Evolutionary conservation across 805 yeast species (phyloP), one percentile per base, ranked within the genome.

Genomic region (Tetrapisispora phaffii): DNA sequence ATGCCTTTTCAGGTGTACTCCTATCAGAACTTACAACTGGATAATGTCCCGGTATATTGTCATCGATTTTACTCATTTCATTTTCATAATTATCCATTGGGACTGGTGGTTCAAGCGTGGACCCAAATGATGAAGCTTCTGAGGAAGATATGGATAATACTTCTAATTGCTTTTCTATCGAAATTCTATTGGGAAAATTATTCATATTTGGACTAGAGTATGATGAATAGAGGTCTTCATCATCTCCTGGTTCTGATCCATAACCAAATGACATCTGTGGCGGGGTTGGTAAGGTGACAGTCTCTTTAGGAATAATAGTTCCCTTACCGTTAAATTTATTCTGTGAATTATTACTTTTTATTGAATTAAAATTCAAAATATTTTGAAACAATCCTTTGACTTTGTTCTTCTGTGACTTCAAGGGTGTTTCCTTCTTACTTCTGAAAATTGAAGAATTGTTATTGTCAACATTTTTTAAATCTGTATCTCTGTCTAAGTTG

Each of bases 21-120:
- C n/a, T 12, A 4, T 17, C 33, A 8, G 16, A 10, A 7, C 3
- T 24, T 2, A 17, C 5, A 24, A 3, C 23, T 5, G 7, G 9
- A 19, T 24, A n/a, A 17, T 10, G 16, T 16, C 5, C 7, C 7
- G 24, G 2, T 3, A 16, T 17, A 23, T 50, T n/a, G 13, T n/a
- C 7, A 23, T 15, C 3, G 9, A 23, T 7, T n/a, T 15, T n/a
- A n/a, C n/a, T 36, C n/a, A 13, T 26, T 13, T 9, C 29, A n/a
- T 15, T 15, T 7, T 23, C 20, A 23, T 7, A 7, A 10, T 26
- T 22, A 23, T 21, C 7, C 15, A 36, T 23, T 6, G 16, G 7
- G 3, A 22, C 39, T 15, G 26, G 60, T 34, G 53, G 59, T 23
- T 56, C 63, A 28, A 36, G 39, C 3, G 39, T 23, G 3, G 47